Evolutionary conservation across 2,329 filamentous ascomycete genomes (phyloP), one percentile per base, ranked within the genome.

Genomic region (Lasiodiplodia theobromae): DNA sequence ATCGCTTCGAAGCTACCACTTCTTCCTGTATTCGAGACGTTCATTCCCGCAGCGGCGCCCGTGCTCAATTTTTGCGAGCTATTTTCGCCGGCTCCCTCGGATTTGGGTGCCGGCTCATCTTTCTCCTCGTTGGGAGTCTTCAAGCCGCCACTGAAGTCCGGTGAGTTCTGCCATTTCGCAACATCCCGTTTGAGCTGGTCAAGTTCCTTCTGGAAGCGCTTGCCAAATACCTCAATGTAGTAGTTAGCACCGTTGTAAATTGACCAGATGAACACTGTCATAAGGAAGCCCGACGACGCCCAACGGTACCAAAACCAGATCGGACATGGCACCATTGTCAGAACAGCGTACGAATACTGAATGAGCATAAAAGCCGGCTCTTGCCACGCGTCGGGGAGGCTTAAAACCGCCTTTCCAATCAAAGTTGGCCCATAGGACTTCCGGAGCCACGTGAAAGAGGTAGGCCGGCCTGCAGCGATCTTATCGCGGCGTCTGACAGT

Each of bases 191-290:
- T 94, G 82, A 99, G 87, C 65, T 91, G 87, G 77, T 99, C 94
- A 14, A 99, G 85, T 79, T 99, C 96, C 77, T 95, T 97, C 83
- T 99, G 93, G 85, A 99, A 98, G 2, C 94, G 89, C 75, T 92
- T 97, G 66, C 96, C 96, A 78, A 98, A 99, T 1, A 98, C 93
- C 74, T 99, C 96, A 76, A 99, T 98, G 81, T 99, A 99, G 80
- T 92, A 99, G 0, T 94, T 98, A 21, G 96, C 93, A 38, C 96
- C 96, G 74, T 99, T 99, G 83, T 97, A 96, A 68, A 97, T 91
- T 73, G 93, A 96, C 94, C 94, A 97, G 53, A 89, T 86, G 76
- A 99, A 98, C n/a, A 99, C 89, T 2, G 88, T 82, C 67, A 91
- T 84, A 56, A 99, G 84, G 81, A 97, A 99, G 0, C 79, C 72